Evolutionary conservation across 306 rosid species (phyloP), one percentile per base, ranked within the genome.

Genomic region (Inga oerstediana): DNA sequence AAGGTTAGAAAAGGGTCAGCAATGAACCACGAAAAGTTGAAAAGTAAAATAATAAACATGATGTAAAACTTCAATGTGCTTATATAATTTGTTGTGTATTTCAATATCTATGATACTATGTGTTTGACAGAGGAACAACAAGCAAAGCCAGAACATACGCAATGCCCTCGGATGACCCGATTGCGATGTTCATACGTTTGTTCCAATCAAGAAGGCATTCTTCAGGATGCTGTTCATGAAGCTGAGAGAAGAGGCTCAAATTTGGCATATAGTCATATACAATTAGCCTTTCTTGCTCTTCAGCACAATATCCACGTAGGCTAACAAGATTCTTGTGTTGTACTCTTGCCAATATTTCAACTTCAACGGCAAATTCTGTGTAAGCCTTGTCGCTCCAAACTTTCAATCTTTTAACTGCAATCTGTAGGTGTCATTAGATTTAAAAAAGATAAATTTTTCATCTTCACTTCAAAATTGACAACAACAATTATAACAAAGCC

Each of bases 281-380:
- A 37, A 94, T 94, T 79, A 94, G 87, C 71, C 99, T 97, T 88
- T 96, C 99, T 79, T 92, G 99, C 39, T 97, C 99, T 86, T 94
- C 99, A 27, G 97, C 98, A 81, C 99, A 96, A 85, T 96, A 96
- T 46, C 99, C 99, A 70, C 97, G 97, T 64, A 94, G 88, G 72
- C 91, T 96, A 48, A 96, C 92, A 86, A 96, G 91, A 84, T 94
- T 56, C 93, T 94, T 94, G 91, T 96, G 99, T 44, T 89, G 89
- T 46, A 96, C 99, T 91, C 99, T 91, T 14, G 97, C 98, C 82
- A 96, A 89, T 78, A 96, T 92, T 92, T 96, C 99, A 77, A 94
- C 97, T 88, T 96, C 99, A 48, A 90, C 91, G 56, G 97, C 86
- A 81, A 96, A 96, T 80, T 96, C 98, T 92, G 91, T 84, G 64